Conservation (phyloP, 2,329 filamentous ascomycete species). For the Ramichloridium luteum region DNA sequence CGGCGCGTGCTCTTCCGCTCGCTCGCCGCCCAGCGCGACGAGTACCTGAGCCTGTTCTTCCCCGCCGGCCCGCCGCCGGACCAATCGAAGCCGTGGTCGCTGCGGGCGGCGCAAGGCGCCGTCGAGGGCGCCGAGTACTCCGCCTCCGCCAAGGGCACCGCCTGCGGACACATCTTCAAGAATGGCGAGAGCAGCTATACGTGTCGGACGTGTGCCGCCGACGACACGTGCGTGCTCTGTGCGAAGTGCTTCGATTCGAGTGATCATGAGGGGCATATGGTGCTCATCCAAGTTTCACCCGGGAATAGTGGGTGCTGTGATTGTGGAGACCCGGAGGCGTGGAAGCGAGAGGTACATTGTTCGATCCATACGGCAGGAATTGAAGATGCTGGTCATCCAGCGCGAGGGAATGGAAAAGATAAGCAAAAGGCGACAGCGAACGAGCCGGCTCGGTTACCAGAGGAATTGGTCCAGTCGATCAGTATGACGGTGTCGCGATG, state of each 20-base stretch:
- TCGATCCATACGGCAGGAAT: slow-evolving; percentile 63
- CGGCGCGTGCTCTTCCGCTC: slow-evolving; percentile 75
- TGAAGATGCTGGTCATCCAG: slow-evolving; percentile 13
- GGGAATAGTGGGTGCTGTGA: slow-evolving; percentile 96
- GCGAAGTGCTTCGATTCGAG: slow-evolving; percentile 90
- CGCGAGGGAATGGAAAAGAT: slow-evolving; percentile 44
- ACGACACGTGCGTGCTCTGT: slow-evolving; percentile 92
- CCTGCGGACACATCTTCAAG: slow-evolving; percentile 96
- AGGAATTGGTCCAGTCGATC: slow-evolving; percentile 64
- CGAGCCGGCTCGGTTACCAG: slow-evolving; percentile 44
- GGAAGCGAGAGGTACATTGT: slow-evolving; percentile 77
- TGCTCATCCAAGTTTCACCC: slow-evolving; percentile 73
- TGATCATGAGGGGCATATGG: slow-evolving; percentile 86
- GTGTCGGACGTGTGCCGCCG: slow-evolving; percentile 85
- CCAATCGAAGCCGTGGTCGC: slow-evolving; percentile 45
- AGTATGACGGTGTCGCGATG: slow-evolving; percentile 73
- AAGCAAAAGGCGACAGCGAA: slow-evolving; percentile 29
- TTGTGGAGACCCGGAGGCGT: slow-evolving; percentile 91
- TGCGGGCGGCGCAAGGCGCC: slow-evolving; percentile 82
- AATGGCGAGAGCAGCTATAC: slow-evolving; percentile 84
- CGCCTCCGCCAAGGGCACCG: slow-evolving; percentile 77
- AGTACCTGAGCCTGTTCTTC: slow-evolving; percentile 71
- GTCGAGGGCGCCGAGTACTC: slow-evolving; percentile 91
- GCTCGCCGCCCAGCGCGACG: slow-evolving; percentile 60
- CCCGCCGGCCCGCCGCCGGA: slow-evolving; percentile 46